phyloP scores from a whole-genome alignment of 768 basidiomycete species.

The Agaricus blazei region DNA sequence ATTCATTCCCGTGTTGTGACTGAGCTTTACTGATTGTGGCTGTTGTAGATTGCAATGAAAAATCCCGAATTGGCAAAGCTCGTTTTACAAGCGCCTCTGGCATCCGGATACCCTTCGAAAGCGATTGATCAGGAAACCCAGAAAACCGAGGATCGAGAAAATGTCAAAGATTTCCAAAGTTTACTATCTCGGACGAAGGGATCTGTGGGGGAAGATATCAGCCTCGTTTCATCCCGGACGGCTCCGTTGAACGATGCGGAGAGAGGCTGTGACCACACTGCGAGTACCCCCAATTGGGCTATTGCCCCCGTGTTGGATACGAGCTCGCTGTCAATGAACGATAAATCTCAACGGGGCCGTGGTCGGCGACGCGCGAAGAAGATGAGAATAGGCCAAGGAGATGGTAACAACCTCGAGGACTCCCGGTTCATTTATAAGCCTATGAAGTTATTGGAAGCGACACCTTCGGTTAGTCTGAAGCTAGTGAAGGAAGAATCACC shows the following conservation, averaged over 20 bases:
- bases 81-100: slow-evolving; percentile 27
- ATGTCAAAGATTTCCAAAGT: slow-evolving; percentile 21
- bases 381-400: neutral
- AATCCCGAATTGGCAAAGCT: slow-evolving; percentile 28
- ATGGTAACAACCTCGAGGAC: neutral
- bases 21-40: neutral
- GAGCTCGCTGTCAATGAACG: neutral
- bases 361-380: neutral
- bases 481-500: neutral
- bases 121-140: neutral
- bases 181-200: slow-evolving; percentile 11
- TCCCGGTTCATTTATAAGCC: neutral
- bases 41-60: slow-evolving; percentile 24
- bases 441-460: neutral
- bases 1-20: neutral
- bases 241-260: neutral
- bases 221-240: neutral
- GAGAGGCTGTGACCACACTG: neutral
- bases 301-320: slow-evolving; percentile 19
- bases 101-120: slow-evolving; percentile 7
- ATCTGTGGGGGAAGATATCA: neutral
- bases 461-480: neutral
- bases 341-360: neutral
- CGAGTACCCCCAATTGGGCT: slow-evolving; percentile 26
- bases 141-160: neutral